Percentiles rank a stretch among this genome's conserved stretches.
phyloP scores from a whole-genome alignment of 768 basidiomycete species.

The Gloeopeniophorella convolvens region DNA sequence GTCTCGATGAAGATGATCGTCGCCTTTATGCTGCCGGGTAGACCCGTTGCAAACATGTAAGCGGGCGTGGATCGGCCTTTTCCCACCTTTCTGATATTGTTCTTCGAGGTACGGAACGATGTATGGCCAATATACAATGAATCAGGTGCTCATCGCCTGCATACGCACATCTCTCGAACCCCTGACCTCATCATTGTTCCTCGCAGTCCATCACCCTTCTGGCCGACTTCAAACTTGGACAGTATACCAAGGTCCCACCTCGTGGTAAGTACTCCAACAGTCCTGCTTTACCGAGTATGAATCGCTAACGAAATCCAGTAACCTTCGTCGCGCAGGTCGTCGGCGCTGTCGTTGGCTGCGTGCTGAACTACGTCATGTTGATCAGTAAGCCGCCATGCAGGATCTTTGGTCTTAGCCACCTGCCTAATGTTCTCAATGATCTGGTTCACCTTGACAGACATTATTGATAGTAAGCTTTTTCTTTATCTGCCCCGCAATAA shows the following conservation, averaged over 20 bases:
- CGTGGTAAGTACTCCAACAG: background rate
- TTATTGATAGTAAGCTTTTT: slow-evolving; percentile 16
- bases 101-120: slow-evolving; percentile 10
- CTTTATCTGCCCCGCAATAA: slow-evolving; percentile 18
- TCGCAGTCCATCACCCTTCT: slow-evolving; percentile 19
- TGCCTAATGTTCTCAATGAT: too few species aligned
- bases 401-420: too few species aligned
- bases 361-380: slow-evolving; percentile 24
- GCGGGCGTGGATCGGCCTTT: slow-evolving; percentile 5
- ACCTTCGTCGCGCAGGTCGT: slow-evolving; percentile 25
- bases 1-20: slow-evolving; percentile 27
- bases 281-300: background rate
- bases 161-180: background rate
- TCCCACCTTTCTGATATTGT: background rate
- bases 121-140: slow-evolving; percentile 18
- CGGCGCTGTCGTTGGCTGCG: slow-evolving; percentile 26
- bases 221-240: slow-evolving; percentile 23
- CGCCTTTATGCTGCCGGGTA: slow-evolving; percentile 28
- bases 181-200: too few species aligned
- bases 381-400: slow-evolving; percentile 20
- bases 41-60: slow-evolving; percentile 32
- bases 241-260: slow-evolving; percentile 25
- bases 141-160: background rate
- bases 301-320: background rate
- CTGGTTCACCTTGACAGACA: slow-evolving; percentile 1